Conservation (phyloP, 2,329 filamentous ascomycete species). For the Xylariaceae sp. region DNA sequence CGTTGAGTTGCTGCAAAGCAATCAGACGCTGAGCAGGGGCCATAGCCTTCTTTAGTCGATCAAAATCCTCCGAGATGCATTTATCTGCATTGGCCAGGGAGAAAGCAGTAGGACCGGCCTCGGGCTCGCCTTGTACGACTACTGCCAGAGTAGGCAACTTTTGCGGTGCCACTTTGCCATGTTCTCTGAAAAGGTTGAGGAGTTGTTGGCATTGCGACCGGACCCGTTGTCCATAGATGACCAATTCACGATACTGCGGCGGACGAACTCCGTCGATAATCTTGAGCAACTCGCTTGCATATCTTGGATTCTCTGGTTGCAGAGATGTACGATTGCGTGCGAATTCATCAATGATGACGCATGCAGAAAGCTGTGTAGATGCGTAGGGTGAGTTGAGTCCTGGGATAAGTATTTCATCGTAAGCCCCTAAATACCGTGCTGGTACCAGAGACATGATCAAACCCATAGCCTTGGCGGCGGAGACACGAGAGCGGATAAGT, state of each 20-base stretch:
- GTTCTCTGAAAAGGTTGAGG: conserved; percentile 85
- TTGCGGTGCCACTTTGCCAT: conserved; percentile 70
- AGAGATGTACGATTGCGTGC: conserved; percentile 52
- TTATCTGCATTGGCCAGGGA: conserved; percentile 83
- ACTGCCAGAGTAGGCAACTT: conserved; percentile 79
- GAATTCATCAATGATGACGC: conserved; percentile 84
- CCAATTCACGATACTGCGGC: conserved; percentile 78
- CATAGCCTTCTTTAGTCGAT: conserved; percentile 82
- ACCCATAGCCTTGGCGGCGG: conserved; percentile 79
- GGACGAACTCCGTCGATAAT: conserved; percentile 81
- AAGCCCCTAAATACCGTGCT: conserved; percentile 54
- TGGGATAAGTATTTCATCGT: conserved; percentile 59
- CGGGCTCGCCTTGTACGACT: conserved; percentile 86
- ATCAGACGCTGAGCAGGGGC: conserved; percentile 83
- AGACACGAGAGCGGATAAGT: conserved; percentile 83
- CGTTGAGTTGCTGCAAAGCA: conserved; percentile 69
- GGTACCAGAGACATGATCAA: conserved; percentile 75
- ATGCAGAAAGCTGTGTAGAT: conserved; percentile 78
- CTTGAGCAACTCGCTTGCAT: conserved; percentile 60
- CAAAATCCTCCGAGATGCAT: conserved; percentile 78
- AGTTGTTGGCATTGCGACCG: conserved; percentile 88
- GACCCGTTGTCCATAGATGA: conserved; percentile 82
- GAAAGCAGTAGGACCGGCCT: conserved; percentile 89
- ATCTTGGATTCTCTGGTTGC: conserved; percentile 51
- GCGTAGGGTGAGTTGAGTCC: conserved; percentile 69